Evolutionary conservation across 1,284 basidiomycete genomes (phyloP).

Genomic region (Vanrija sp.): DNA sequence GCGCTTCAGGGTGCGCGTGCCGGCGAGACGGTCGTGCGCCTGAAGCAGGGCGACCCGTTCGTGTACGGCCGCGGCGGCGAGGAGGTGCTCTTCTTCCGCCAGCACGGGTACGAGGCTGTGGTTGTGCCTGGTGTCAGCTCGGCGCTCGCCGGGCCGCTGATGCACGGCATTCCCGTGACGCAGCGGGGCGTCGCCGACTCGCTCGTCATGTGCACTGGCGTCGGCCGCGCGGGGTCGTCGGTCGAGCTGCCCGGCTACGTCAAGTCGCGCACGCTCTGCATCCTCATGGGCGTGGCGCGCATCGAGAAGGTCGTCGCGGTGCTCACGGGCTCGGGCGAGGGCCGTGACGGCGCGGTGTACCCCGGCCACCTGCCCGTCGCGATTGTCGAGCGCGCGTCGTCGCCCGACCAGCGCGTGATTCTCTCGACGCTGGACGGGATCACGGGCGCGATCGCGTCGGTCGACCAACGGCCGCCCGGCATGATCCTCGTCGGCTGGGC

Average conservation of each 20-base stretch:
- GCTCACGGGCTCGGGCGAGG: slow-evolving; percentile 45
- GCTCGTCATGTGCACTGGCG: slow-evolving; percentile 86
- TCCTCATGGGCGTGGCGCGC: slow-evolving; percentile 94
- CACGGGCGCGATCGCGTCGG: slow-evolving; percentile 65
- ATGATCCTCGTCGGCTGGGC: slow-evolving; percentile 96
- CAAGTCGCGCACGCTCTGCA: slow-evolving; percentile 69
- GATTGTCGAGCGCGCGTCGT: slow-evolving; percentile 86
- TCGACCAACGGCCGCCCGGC: slow-evolving; percentile 88
- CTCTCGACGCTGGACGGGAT: slow-evolving; percentile 73
- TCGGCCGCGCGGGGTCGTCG: slow-evolving; percentile 79
- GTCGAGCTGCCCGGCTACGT: slow-evolving; percentile 83
- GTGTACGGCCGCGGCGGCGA: slow-evolving; percentile 93
- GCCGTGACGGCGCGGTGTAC: slow-evolving; percentile 59
- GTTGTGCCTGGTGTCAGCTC: slow-evolving; percentile 87
- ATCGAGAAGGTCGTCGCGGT: slow-evolving; percentile 67
- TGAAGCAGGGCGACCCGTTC: slow-evolving; percentile 96
- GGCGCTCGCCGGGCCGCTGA: slow-evolving; percentile 81
- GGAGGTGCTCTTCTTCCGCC: slow-evolving; percentile 86
- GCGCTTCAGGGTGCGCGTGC: slow-evolving; percentile 73
- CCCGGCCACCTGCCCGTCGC: slow-evolving; percentile 79
- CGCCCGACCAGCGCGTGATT: slow-evolving; percentile 84
- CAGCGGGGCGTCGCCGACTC: slow-evolving; percentile 90
- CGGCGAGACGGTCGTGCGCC: slow-evolving; percentile 82
- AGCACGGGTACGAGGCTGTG: slow-evolving; percentile 73
- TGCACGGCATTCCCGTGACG: slow-evolving; percentile 87